These are phyloP conservation scores for Begonia loranthoides DNA, from an alignment of 306 rosid genomes.

Conservation along the genomic window DNA sequence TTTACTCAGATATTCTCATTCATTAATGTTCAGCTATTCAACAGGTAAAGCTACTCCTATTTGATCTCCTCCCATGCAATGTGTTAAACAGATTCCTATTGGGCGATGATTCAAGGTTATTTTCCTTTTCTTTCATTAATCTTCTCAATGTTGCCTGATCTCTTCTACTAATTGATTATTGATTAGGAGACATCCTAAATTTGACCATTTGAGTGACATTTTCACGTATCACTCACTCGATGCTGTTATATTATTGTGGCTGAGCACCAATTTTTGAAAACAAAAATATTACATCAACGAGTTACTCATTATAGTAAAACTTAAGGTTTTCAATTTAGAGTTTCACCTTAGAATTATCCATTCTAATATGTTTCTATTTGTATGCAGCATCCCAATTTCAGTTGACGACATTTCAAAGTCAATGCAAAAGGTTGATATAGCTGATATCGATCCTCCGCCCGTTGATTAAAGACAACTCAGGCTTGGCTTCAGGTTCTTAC, in stretches of 20 bases:
- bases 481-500: conserved; percentile 93
- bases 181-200: too few species aligned
- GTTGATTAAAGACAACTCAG: conserved; percentile 90
- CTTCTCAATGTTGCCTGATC: too few species aligned
- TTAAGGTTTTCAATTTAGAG: too few species aligned
- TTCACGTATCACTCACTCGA: too few species aligned
- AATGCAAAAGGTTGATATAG: conserved; percentile 77
- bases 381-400: conserved; percentile 86
- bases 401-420: conserved; percentile 97
- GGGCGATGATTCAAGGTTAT: conserved; percentile 91
- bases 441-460: conserved; percentile 95
- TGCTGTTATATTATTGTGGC: too few species aligned
- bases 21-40: conserved; percentile 92
- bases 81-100: conserved; percentile 91
- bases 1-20: conserved; percentile 96
- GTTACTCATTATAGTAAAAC: too few species aligned
- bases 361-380: conserved; percentile 6
- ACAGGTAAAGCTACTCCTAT: conserved; percentile 72
- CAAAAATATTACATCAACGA: too few species aligned
- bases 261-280: too few species aligned
- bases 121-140: too few species aligned
- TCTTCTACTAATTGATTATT: too few species aligned
- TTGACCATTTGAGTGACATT: too few species aligned
- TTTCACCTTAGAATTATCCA: too few species aligned
- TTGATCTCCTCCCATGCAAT: conserved; percentile 32